A percentile compares a stretch with the other conserved stretches of the same genome.
These are phyloP conservation scores for Selaginella tamariscina DNA, from an alignment of 75 land plant species.

Conservation along the genomic window DNA sequence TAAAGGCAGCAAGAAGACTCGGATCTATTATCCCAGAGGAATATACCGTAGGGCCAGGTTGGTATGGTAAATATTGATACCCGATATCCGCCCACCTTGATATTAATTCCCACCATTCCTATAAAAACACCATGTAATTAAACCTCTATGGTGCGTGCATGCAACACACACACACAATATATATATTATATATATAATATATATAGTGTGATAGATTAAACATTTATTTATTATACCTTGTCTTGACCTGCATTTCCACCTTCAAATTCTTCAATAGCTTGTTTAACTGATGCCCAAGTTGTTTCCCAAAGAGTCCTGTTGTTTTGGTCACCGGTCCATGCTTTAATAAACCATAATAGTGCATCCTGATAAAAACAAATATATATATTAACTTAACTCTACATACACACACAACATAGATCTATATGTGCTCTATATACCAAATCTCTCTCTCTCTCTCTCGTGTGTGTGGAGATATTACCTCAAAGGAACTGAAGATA, in stretches of 20 bases:
- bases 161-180: too few relatives aligned
- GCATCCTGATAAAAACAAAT: conserved; percentile 21
- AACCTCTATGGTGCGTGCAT: too few relatives aligned
- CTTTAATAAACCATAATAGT: conserved; percentile 18
- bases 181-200: too few relatives aligned
- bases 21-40: conserved; percentile 28
- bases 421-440: background rate
- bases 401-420: background rate
- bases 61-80: conserved; percentile 32
- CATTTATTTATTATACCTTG: too few relatives aligned
- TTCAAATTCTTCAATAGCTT: conserved; percentile 20
- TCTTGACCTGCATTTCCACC: conserved; percentile 19
- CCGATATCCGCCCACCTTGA: conserved; percentile 32
- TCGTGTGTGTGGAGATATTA: background rate
- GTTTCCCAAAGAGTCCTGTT: conserved; percentile 13
- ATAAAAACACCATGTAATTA: too few relatives aligned
- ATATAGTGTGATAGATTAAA: too few relatives aligned
- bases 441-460: background rate
- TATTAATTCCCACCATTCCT: conserved; percentile 34
- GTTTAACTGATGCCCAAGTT: conserved; percentile 16
- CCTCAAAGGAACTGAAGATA: conserved; percentile 29
- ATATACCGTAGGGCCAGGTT: conserved; percentile 32
- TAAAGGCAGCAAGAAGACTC: conserved; percentile 21
- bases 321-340: conserved; percentile 17
- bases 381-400: background rate